Conservation (phyloP, 805 yeast genomes). For the Zygoascus flipseniorum region DNA sequence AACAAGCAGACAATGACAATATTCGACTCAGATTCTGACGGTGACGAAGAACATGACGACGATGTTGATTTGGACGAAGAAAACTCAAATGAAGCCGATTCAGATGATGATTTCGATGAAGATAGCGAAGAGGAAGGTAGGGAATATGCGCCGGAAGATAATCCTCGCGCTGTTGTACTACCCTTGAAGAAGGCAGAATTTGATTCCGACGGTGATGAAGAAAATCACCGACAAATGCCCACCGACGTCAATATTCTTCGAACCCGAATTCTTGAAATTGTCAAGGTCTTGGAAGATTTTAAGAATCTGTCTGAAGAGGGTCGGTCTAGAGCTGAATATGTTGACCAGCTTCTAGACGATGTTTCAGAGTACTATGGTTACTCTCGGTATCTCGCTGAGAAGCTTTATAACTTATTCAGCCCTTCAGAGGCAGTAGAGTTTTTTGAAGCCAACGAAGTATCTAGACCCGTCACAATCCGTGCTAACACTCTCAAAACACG, state of each 20-base stretch:
- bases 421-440: slow-evolving; percentile 97
- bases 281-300: slow-evolving; percentile 88
- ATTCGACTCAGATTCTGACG: slow-evolving; percentile 15
- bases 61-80: slow-evolving; percentile 33
- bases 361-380: slow-evolving; percentile 93
- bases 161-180: slow-evolving; percentile 43
- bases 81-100: slow-evolving; percentile 42
- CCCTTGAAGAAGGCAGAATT: slow-evolving; percentile 48
- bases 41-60: slow-evolving; percentile 15
- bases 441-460: slow-evolving; percentile 95
- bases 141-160: slow-evolving; percentile 15
- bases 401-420: slow-evolving; percentile 80
- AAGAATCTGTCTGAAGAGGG: slow-evolving; percentile 77
- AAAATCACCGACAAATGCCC: slow-evolving; percentile 35
- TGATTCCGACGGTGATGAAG: slow-evolving; percentile 30
- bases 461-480: slow-evolving; percentile 93
- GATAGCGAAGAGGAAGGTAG: slow-evolving; percentile 13
- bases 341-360: slow-evolving; percentile 69
- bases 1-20: slow-evolving; percentile 17
- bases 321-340: slow-evolving; percentile 74
- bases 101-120: slow-evolving; percentile 17
- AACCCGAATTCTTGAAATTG: slow-evolving; percentile 92
- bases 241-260: slow-evolving; percentile 75
- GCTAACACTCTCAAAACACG: slow-evolving; percentile 94
- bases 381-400: slow-evolving; percentile 84